Percentiles rank a stretch among this genome's conserved stretches.
Evolutionary conservation across 306 rosid genomes (phyloP).

Genomic region (Luffa aegyptiaca): DNA sequence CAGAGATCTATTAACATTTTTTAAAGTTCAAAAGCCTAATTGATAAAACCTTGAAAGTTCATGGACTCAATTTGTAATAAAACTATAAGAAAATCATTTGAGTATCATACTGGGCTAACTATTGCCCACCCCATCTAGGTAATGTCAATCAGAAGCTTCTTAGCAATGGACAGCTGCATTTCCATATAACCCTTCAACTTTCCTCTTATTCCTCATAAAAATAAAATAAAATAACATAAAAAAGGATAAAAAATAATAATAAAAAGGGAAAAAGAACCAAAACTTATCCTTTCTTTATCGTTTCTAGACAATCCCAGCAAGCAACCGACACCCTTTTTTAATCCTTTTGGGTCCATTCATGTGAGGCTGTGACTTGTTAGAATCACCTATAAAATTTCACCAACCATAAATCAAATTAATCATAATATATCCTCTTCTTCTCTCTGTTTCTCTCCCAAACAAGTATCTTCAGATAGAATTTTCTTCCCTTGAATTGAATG

Average conservation of each 20-base stretch:
- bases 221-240: no score
- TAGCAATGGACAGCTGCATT: background rate
- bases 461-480: background rate
- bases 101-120: no score
- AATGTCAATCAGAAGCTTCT: background rate
- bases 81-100: no score
- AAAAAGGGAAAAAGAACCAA: background rate
- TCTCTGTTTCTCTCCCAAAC: background rate
- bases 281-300: background rate
- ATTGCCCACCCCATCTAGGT: background rate
- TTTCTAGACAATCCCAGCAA: background rate
- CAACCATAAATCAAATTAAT: background rate
- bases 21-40: no score
- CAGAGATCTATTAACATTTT: no score
- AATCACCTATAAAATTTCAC: background rate
- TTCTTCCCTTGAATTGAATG: background rate
- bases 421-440: background rate
- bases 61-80: no score
- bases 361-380: background rate
- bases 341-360: background rate
- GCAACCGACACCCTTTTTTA: constrained; percentile 1
- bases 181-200: background rate
- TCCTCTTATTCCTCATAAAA: background rate
- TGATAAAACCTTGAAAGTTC: no score
- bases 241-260: no score